A percentile compares a stretch with the other conserved stretches of the same genome.
Evolutionary conservation across 2,329 filamentous ascomycete species (phyloP).

Genomic region (Trichoderma sp.): DNA sequence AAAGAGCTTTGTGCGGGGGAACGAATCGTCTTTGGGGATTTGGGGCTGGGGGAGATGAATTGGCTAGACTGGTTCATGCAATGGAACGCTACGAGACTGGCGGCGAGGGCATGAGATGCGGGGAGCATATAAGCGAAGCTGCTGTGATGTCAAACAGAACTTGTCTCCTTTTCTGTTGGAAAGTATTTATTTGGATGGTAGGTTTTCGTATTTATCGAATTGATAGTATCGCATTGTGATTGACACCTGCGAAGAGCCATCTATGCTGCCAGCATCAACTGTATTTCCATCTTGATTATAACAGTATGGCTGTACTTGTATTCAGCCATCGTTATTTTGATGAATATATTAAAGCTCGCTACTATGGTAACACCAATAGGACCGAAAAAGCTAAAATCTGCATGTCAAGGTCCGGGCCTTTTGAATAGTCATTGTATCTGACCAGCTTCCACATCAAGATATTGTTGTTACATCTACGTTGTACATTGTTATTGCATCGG

Average conservation of each 20-base stretch:
- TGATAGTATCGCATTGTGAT: neutral
- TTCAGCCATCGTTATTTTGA: neutral
- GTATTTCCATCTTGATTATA: neutral
- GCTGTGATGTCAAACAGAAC: neutral
- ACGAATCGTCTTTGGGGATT: neutral
- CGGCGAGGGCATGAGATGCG: neutral
- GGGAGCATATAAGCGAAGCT: neutral
- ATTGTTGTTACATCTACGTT: neutral
- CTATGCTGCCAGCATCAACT: neutral
- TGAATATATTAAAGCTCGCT: neutral
- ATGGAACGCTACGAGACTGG: neutral
- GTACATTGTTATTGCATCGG: neutral
- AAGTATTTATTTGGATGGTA: too few species aligned
- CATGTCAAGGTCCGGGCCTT: neutral
- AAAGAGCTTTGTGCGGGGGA: neutral
- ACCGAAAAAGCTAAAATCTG: neutral
- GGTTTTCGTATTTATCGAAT: fast-evolving
- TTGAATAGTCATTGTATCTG: neutral
- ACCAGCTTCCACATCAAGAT: neutral
- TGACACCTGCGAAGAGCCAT: neutral
- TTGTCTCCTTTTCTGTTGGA: too few species aligned
- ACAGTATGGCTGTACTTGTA: neutral
- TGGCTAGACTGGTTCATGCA: neutral
- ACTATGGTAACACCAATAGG: too few species aligned
- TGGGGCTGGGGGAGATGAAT: neutral